Evolutionary conservation across 768 basidiomycete species (phyloP), one percentile per base, ranked within the genome.

Genomic region (Tricholoma sp.): DNA sequence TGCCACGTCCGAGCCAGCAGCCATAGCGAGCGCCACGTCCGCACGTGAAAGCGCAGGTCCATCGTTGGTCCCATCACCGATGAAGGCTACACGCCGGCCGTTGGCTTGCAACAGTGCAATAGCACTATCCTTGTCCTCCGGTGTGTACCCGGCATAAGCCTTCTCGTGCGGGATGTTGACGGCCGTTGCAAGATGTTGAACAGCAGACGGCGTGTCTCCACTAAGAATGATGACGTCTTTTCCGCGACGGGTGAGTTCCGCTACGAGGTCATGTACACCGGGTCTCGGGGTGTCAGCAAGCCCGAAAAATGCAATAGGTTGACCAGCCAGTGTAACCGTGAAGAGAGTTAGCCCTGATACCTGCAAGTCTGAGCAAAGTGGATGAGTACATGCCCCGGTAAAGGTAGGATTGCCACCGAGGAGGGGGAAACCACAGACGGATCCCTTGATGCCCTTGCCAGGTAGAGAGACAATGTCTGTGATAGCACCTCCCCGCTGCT

Each of bases 61-160:
- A 63, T 83, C 81, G 65, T 83, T 82, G 24, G 79, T 73, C 15
- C 83, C 82, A 63, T 84, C 82, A 36, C 77, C 76, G 29, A 76
- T 67, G 67, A 80, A 80, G 41, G 72, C 62, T 3, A 79, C 78
- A 20, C 52, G 52, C 8, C 65, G 63, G 15, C 54, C 49, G 50
- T 65, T 55, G n/a, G 59, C 56, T 44, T 69, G 63, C 33, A 74
- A 64, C 45, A 52, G 55, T 24, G 59, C 64, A 53, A 76, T 63
- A 52, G 66, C 68, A 15, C 58, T 63, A 8, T 70, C 69, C 65
- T 85, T 83, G 44, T 74, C 78, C 9, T 73, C 72, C 1, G 82
- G 81, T 6, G 78, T 66, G 32, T 79, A 79, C 4, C 70, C 71
- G 0, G 77, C 78, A 15, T 65, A 62, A 7, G 77, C 73, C 50